These are phyloP conservation scores for Tarenaya hassleriana DNA, from an alignment of 345 rosid genomes.

Conservation along the genomic window DNA sequence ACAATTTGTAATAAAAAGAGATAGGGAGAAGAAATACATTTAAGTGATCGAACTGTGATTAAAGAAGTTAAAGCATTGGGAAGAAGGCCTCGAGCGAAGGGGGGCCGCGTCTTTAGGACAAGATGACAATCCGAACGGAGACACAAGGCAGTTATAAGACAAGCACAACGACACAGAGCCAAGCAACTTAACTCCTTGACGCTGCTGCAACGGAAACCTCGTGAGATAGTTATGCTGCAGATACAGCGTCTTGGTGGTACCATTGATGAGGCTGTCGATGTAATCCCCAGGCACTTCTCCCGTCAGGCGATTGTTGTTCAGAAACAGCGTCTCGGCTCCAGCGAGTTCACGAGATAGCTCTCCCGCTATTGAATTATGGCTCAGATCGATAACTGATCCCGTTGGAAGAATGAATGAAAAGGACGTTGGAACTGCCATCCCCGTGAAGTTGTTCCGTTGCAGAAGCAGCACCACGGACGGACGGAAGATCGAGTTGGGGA, in stretches of 20 bases:
- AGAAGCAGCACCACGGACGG: conserved; percentile 42
- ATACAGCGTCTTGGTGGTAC: conserved; percentile 52
- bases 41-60: conserved; percentile 30
- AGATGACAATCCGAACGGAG: conserved; percentile 43
- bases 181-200: conserved; percentile 37
- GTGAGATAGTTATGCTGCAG: conserved; percentile 72
- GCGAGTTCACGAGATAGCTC: conserved; percentile 40
- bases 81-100: conserved; percentile 46
- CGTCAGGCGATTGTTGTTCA: conserved; percentile 59
- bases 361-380: conserved; percentile 67
- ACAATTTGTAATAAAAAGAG: no score
- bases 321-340: conserved; percentile 56
- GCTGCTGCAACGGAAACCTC: conserved; percentile 49
- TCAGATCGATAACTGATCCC: conserved; percentile 64
- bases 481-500: conserved; percentile 51
- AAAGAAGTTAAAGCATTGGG: conserved; percentile 50
- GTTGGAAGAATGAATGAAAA: conserved; percentile 24
- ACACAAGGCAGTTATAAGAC: conserved; percentile 70
- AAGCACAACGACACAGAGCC: conserved; percentile 59
- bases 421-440: conserved; percentile 1
- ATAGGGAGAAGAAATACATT: not conserved
- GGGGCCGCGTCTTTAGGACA: conserved; percentile 60
- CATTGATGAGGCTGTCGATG: conserved; percentile 38
- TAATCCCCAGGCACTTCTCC: conserved; percentile 63
- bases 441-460: conserved; percentile 82